A percentile compares a stretch with the other conserved stretches of the same genome.
Evolutionary conservation across 768 basidiomycete species (phyloP).

Genomic region (Suillus subaureus): DNA sequence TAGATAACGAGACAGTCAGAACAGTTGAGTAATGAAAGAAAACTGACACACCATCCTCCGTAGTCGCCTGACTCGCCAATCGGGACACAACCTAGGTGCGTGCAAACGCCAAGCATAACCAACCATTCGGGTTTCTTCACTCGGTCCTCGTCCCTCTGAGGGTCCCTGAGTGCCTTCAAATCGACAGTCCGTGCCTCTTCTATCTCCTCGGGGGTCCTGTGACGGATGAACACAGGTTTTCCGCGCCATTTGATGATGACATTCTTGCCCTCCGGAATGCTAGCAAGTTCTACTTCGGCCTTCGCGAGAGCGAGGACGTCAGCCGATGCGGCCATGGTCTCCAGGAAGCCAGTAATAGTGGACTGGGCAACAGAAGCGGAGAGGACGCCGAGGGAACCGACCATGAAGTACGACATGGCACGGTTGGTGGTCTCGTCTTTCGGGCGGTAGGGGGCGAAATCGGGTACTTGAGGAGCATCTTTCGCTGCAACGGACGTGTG

Average conservation of each 20-base stretch:
- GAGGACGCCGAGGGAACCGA: constrained; percentile 89
- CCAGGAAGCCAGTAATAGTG: constrained; percentile 89
- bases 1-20: constrained; percentile 24
- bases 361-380: constrained; percentile 95
- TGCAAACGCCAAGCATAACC: constrained; percentile 92
- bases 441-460: constrained; percentile 82
- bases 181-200: constrained; percentile 85
- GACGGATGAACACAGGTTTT: constrained; percentile 99
- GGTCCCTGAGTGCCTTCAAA: constrained; percentile 90
- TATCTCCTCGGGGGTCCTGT: constrained; percentile 90
- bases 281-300: constrained; percentile 88
- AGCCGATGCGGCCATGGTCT: constrained; percentile 95
- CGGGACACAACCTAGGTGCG: constrained; percentile 97
- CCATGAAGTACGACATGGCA: constrained; percentile 86
- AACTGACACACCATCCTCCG: constrained; percentile 85
- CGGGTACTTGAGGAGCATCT: constrained; percentile 83
- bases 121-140: constrained; percentile 97
- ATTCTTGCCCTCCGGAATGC: constrained; percentile 97
- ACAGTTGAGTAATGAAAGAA: not conserved
- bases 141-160: constrained; percentile 85
- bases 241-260: constrained; percentile 99
- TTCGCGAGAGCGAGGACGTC: constrained; percentile 98
- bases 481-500: constrained; percentile 73
- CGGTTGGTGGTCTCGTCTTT: constrained; percentile 68
- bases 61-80: constrained; percentile 97